Evolutionary conservation across 768 basidiomycete species (phyloP).

Genomic region (Amanita exitialis): DNA sequence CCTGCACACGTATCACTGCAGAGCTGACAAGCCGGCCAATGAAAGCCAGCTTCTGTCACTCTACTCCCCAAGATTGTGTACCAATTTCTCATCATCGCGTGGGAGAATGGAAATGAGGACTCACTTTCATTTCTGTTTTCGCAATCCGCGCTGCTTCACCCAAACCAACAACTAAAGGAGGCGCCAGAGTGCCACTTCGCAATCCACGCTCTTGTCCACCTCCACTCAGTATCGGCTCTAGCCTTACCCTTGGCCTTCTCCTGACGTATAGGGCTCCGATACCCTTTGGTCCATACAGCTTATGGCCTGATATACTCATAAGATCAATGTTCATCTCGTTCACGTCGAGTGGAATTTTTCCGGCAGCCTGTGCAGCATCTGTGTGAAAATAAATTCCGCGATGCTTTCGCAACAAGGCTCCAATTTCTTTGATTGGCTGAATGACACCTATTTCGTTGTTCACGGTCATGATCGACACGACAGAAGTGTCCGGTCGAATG

Average conservation of each 20-base stretch:
- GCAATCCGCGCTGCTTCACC: conserved; percentile 94
- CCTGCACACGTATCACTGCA: conserved; percentile 76
- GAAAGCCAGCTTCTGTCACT: conserved; percentile 25
- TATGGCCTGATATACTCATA: conserved; percentile 95
- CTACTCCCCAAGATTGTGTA: conserved; percentile 25
- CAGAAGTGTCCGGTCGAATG: conserved; percentile 84
- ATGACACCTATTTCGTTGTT: conserved; percentile 99
- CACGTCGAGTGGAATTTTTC: conserved; percentile 87
- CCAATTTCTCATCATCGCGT: conserved; percentile 37
- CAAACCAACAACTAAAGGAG: conserved; percentile 81
- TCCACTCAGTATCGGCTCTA: conserved; percentile 92
- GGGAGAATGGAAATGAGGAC: conserved; percentile 23
- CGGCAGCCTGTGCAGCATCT: conserved; percentile 92
- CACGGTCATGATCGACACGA: conserved; percentile 98
- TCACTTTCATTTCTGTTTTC: conserved; percentile 84
- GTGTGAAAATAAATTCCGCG: conserved; percentile 93
- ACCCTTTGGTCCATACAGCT: conserved; percentile 97
- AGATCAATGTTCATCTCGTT: conserved; percentile 94
- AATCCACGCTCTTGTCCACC: conserved; percentile 97
- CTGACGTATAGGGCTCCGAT: conserved; percentile 92
- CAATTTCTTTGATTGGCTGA: conserved; percentile 94
- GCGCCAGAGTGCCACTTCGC: conserved; percentile 88
- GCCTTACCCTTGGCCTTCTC: conserved; percentile 80
- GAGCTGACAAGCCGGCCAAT: conserved; percentile 30
- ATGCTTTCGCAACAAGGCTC: conserved; percentile 74